Evolutionary conservation across 2,329 filamentous ascomycete genomes (phyloP).

Genomic region (Trematosphaeria pertusa): DNA sequence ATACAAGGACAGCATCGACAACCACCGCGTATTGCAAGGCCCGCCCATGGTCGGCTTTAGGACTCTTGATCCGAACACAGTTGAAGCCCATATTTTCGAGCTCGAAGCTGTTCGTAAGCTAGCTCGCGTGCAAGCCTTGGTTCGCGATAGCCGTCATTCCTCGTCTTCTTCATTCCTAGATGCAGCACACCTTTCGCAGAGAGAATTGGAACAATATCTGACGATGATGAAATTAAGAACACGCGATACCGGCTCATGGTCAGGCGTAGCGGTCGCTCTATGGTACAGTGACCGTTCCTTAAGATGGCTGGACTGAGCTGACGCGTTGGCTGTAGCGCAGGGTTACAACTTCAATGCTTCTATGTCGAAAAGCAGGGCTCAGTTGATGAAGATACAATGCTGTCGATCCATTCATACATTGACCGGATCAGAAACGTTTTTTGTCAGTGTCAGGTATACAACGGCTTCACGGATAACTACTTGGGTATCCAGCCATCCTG

Average conservation of each 20-base stretch:
- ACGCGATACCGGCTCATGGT: conserved; percentile 1
- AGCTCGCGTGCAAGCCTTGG: conserved; percentile 16
- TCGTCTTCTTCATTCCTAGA: background rate
- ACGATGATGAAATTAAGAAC: conserved; percentile 4
- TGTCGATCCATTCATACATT: conserved; percentile 8
- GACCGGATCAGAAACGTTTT: conserved; percentile 9
- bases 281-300: no score
- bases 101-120: conserved; percentile 16
- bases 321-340: no score
- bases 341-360: conserved; percentile 20
- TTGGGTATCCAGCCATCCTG: conserved; percentile 18
- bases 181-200: background rate
- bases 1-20: background rate
- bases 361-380: conserved; percentile 8
- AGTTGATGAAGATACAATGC: conserved; percentile 5
- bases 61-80: conserved; percentile 1
- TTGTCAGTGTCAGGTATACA: conserved; percentile 7
- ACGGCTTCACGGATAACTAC: conserved; percentile 19
- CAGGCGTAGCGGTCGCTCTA: conserved; percentile 11
- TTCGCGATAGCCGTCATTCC: conserved; percentile 15
- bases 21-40: background rate
- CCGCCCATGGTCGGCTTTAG: conserved; percentile 8
- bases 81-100: conserved; percentile 9
- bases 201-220: conserved; percentile 6
- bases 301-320: no score